Base-by-base conservation (phyloP, 2,329 filamentous ascomycete species). In the Colletotrichum trifolii region DNA sequence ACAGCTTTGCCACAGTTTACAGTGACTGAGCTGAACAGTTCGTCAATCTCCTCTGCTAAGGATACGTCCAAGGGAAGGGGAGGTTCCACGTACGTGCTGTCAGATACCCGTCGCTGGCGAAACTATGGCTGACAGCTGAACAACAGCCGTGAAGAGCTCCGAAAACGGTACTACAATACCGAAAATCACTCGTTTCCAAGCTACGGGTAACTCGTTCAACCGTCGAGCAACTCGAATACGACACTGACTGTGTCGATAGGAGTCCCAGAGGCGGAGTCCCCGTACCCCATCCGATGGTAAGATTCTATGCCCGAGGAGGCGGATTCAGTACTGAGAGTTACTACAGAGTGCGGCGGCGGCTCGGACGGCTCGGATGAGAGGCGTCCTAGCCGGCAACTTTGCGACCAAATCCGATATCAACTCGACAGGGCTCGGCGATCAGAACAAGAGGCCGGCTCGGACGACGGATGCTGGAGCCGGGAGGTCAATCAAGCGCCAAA, bases 201-300 rank as follows among this genome's bases (percentile, higher is more conserved):
- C 35, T 66, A 63, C 59, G 63, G 63, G 63, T 66, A 47, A 47
- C 39, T 36, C 15, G 43, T n/a, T 34, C 38, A n/a, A 15, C 25
- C 25, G 25, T 25, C 25, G 25, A 5, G 40, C 13, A 35, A n/a
- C 10, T 15, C n/a, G 39, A 52, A 33, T 11, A 33, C 17, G n/a
- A 34, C 33, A 33, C 63, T 66, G 53, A 66, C 38, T 7, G 3
- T 36, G 40, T 34, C 43, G n/a, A 11, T 25, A 66, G 63, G 42
- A 63, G 39, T 60, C 39, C 63, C 11, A 66, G 57, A 54, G 52
- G 43, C 63, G 63, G 58, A 33, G 53, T 66, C 35, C 58, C 63
- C 36, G 50, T 66, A 42, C 17, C 47, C 17, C 33, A 57, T 15
- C 63, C 63, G 47, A 66, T 66, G 63, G 63, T 63, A 54, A 66